phyloP scores from a whole-genome alignment of 2,329 filamentous ascomycete species.

The Macrophomina phaseolina region DNA sequence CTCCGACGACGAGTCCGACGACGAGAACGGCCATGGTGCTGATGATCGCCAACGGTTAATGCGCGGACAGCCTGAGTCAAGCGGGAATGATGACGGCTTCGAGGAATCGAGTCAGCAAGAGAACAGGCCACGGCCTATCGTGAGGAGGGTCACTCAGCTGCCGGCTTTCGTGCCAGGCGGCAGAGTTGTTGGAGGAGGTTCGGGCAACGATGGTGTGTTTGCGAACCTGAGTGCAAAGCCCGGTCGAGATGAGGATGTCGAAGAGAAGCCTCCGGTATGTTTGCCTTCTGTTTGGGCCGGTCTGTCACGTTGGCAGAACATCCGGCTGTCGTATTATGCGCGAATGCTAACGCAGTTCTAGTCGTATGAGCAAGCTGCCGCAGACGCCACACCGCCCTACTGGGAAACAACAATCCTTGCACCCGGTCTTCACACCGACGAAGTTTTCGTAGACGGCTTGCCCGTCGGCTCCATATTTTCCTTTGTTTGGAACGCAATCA shows the following conservation, averaged over 20 bases:
- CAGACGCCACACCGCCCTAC: conserved; percentile 93
- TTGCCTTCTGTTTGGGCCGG: background rate
- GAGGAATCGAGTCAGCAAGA: conserved; percentile 28
- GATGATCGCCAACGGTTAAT: conserved; percentile 89
- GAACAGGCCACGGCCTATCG: conserved; percentile 43
- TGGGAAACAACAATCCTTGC: conserved; percentile 99
- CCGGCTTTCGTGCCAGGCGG: conserved; percentile 56
- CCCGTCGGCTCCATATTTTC: conserved; percentile 87
- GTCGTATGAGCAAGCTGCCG: conserved; percentile 98
- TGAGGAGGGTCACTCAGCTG: conserved; percentile 59
- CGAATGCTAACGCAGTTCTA: conserved; percentile 52
- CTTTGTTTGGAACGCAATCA: conserved; percentile 93
- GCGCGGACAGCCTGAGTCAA: conserved; percentile 61
- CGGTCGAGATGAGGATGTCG: conserved; percentile 77
- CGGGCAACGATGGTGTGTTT: conserved; percentile 93
- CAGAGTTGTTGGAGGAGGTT: conserved; percentile 69
- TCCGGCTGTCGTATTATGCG: conserved; percentile 19
- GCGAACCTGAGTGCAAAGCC: conserved; percentile 93
- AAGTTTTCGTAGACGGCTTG: conserved; percentile 96
- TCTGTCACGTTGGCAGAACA: background rate
- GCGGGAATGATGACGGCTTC: conserved; percentile 27
- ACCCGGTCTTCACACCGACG: conserved; percentile 87
- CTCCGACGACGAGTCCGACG: conserved; percentile 70
- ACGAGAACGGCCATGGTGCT: conserved; percentile 70
- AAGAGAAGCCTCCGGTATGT: conserved; percentile 92